Conservation (phyloP, 257 asterid species). For the Schizonepeta tenuifolia region DNA sequence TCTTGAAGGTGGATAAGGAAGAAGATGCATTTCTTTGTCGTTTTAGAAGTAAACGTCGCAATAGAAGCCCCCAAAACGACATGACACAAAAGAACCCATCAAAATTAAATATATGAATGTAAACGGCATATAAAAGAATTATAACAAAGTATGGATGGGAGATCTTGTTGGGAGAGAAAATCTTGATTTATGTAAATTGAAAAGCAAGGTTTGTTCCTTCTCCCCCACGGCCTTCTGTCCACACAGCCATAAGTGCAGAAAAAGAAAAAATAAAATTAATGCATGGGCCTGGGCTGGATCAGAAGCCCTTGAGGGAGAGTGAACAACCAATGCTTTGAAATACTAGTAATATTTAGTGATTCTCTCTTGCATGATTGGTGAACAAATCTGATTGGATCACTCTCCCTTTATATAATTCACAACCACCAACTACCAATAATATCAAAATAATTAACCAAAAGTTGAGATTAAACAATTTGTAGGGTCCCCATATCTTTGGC, state of each 20-base stretch:
- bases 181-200: background rate
- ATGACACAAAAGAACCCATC: background rate
- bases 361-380: slow-evolving; percentile 13
- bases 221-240: slow-evolving; percentile 39
- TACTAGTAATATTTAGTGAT: background rate
- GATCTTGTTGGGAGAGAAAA: background rate
- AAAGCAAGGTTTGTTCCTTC: slow-evolving; percentile 37
- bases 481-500: slow-evolving; percentile 28
- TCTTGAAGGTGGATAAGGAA: background rate
- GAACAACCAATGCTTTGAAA: slow-evolving; percentile 41
- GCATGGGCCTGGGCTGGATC: slow-evolving; percentile 8
- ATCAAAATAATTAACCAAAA: background rate
- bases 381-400: slow-evolving; percentile 28
- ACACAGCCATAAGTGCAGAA: slow-evolving; percentile 2
- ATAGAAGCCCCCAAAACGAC: background rate
- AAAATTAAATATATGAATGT: background rate
- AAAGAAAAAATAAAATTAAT: background rate
- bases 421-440: background rate
- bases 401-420: slow-evolving; percentile 36
- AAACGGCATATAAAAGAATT: background rate
- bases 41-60: background rate
- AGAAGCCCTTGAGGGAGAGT: slow-evolving; percentile 54
- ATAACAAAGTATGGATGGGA: background rate
- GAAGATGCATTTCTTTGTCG: background rate
- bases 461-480: slow-evolving; percentile 6